A percentile compares a stretch with the other conserved stretches of the same genome.
Evolutionary conservation across 2,329 filamentous ascomycete genomes (phyloP).

Genomic region (Penicillium frequentans): DNA sequence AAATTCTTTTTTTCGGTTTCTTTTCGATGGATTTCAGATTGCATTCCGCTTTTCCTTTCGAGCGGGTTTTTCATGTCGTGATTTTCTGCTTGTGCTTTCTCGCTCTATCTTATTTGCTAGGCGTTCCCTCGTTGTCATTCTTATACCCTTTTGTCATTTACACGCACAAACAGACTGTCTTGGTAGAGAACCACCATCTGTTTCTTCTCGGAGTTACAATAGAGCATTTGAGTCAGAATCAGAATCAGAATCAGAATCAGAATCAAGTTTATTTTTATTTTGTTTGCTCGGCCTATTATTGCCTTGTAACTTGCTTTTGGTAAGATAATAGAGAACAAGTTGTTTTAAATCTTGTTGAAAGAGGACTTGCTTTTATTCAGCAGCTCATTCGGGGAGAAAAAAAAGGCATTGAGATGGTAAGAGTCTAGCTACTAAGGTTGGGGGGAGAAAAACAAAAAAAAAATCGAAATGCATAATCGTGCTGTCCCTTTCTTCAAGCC

Average conservation of each 20-base stretch:
- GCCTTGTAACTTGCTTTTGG: constrained; percentile 7
- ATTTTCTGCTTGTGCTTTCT: background rate
- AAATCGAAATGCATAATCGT: constrained; percentile 37
- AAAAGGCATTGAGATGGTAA: constrained; percentile 30
- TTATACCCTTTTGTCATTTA: background rate
- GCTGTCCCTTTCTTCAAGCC: constrained; percentile 32
- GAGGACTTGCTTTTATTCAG: constrained; percentile 22
- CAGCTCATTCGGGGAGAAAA: constrained; percentile 21
- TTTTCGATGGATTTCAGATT: background rate
- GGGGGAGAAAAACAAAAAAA: constrained; percentile 26
- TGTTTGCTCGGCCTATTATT: background rate
- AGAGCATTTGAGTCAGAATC: background rate
- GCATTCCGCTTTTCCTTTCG: background rate
- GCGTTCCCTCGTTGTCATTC: background rate
- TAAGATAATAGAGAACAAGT: background rate
- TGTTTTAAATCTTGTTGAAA: constrained; percentile 20
- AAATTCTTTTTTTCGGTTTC: background rate
- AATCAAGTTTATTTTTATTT: background rate
- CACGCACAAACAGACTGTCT: background rate
- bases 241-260: background rate
- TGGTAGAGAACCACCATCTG: background rate
- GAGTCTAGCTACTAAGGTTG: constrained; percentile 29
- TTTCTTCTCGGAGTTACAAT: background rate
- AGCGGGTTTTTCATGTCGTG: background rate
- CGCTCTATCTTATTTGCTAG: background rate